These are phyloP conservation scores for Aureobasidium namibiae DNA, from an alignment of 2,329 filamentous ascomycete species.

Conservation along the genomic window DNA sequence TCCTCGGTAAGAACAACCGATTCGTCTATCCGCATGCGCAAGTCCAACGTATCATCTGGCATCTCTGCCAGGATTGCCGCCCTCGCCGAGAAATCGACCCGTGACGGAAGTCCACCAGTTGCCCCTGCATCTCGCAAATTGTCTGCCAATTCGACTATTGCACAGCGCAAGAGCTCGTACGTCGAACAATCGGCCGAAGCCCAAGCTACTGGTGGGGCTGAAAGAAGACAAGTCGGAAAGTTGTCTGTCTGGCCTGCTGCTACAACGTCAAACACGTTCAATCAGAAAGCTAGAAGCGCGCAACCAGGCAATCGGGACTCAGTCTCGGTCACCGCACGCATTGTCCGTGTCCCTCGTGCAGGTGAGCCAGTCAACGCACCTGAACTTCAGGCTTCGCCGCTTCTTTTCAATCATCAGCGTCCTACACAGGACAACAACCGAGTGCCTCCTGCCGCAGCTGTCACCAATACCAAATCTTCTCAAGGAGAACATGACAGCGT, in stretches of 20 bases:
- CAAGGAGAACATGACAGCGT: not conserved
- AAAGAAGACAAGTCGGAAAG: not conserved
- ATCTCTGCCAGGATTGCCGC: constrained; percentile 95
- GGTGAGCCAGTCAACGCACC: constrained; percentile 30
- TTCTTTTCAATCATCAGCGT: constrained; percentile 57
- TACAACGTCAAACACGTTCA: not conserved
- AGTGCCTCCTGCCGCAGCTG: not conserved
- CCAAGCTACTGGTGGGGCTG: not conserved
- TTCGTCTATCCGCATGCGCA: constrained; percentile 28
- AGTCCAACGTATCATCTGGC: constrained; percentile 75
- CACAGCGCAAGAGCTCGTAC: constrained; percentile 10
- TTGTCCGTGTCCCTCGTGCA: constrained; percentile 56
- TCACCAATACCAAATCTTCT: not conserved
- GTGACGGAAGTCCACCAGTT: constrained; percentile 17
- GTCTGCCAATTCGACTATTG: constrained; percentile 3
- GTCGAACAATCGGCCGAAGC: not conserved
- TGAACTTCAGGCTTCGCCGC: constrained; percentile 47
- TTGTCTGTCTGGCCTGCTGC: constrained; percentile 6
- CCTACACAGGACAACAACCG: constrained; percentile 13
- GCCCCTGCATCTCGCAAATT: not conserved
- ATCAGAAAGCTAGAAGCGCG: not conserved
- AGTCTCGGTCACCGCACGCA: constrained; percentile 80
- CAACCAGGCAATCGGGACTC: constrained; percentile 52
- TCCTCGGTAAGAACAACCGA: constrained; percentile 3
- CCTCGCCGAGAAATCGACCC: constrained; percentile 59